A percentile compares a stretch with the other conserved stretches of the same genome.
Evolutionary conservation across 352 stramenopile species (phyloP).

Genomic region (Phytophthora capsici): DNA sequence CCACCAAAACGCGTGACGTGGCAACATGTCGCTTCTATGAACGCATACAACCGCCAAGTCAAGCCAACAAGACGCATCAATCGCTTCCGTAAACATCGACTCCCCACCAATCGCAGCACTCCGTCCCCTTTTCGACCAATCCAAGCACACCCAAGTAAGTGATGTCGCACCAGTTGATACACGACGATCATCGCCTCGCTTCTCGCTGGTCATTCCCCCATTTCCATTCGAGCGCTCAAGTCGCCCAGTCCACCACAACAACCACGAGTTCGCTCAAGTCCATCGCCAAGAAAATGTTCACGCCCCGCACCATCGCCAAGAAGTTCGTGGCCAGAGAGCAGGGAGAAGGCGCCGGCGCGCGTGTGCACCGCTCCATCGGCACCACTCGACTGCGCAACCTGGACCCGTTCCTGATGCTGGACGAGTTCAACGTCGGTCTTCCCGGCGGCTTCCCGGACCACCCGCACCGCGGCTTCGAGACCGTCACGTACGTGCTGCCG

Average conservation of each 20-base stretch:
- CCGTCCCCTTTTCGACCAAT: constrained; percentile 7
- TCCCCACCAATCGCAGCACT: no score
- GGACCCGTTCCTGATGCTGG: constrained; percentile 67
- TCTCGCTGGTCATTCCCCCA: constrained; percentile 19
- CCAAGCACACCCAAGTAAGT: background rate
- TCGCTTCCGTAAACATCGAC: constrained; percentile 14
- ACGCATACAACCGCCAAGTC: constrained; percentile 20
- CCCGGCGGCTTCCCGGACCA: constrained; percentile 89
- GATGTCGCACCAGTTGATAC: background rate
- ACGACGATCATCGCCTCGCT: background rate
- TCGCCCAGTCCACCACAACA: background rate
- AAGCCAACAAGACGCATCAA: constrained; percentile 5
- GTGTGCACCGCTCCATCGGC: constrained; percentile 49
- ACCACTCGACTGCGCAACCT: constrained; percentile 41
- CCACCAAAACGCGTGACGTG: constrained; percentile 33
- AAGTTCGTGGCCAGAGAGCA: constrained; percentile 47
- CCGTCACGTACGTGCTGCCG: constrained; percentile 88
- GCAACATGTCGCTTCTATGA: constrained; percentile 2
- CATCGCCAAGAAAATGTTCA: constrained; percentile 39
- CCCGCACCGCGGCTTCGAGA: constrained; percentile 92
- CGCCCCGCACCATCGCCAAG: constrained; percentile 33
- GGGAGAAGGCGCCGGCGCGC: constrained; percentile 44
- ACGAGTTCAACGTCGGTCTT: constrained; percentile 59
- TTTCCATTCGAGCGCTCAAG: constrained; percentile 12
- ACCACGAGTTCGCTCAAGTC: constrained; percentile 29